Percentiles rank a stretch among this genome's conserved stretches.
Evolutionary conservation across 1,284 basidiomycete species (phyloP).

Genomic region (Cutaneotrichosporon cyanovorans): DNA sequence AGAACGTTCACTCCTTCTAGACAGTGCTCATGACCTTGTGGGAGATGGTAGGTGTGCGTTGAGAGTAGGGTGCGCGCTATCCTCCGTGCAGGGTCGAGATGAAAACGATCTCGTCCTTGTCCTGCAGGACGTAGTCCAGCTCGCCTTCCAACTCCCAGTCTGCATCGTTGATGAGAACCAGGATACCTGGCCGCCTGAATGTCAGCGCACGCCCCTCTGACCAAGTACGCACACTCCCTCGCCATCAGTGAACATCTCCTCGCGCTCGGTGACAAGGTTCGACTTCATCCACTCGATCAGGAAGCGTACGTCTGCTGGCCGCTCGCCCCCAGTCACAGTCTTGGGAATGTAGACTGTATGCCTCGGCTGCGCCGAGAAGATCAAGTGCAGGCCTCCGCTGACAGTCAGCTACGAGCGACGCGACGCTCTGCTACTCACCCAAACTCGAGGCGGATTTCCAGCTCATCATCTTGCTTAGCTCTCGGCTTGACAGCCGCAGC

Average conservation of each 20-base stretch:
- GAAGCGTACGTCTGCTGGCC: slow-evolving; percentile 61
- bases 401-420: background rate
- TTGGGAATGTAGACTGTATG: slow-evolving; percentile 59
- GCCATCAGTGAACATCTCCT: slow-evolving; percentile 82
- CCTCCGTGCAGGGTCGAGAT: slow-evolving; percentile 95
- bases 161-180: slow-evolving; percentile 90
- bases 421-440: slow-evolving; percentile 5
- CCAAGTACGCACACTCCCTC: slow-evolving; percentile 69
- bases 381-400: slow-evolving; percentile 77
- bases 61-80: slow-evolving; percentile 29
- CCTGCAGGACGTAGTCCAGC: slow-evolving; percentile 70
- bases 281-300: slow-evolving; percentile 73
- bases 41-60: too few relatives aligned
- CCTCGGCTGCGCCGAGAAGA: slow-evolving; percentile 60
- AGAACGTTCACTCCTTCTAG: too few relatives aligned
- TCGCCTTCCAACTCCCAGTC: slow-evolving; percentile 99
- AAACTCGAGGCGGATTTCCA: slow-evolving; percentile 18
- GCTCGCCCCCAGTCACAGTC: slow-evolving; percentile 36
- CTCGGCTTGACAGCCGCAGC: background rate
- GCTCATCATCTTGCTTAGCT: slow-evolving; percentile 8
- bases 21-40: too few relatives aligned
- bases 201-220: background rate
- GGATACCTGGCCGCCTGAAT: slow-evolving; percentile 81
- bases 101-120: slow-evolving; percentile 85
- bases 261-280: slow-evolving; percentile 71